Evolutionary conservation across 805 yeast genomes (phyloP).

Genomic region (Brettanomyces bruxellensis): DNA sequence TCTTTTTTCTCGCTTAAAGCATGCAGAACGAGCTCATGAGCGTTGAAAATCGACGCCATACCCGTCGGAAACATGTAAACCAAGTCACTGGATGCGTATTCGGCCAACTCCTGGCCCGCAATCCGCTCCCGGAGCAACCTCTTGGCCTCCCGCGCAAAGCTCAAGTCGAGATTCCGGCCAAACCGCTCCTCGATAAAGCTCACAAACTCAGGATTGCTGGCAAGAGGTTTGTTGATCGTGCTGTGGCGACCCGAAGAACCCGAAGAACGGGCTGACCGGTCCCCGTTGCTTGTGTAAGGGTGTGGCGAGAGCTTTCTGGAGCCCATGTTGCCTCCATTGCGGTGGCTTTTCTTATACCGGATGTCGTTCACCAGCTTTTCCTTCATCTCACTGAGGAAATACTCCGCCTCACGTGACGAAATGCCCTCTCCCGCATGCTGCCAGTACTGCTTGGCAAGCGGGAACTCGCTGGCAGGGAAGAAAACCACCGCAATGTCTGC

Average conservation of each 20-base stretch:
- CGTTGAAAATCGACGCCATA: conserved; percentile 83
- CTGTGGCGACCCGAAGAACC: conserved; percentile 14
- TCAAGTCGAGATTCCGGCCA: conserved; percentile 80
- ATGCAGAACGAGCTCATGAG: conserved; percentile 42
- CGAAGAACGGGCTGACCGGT: conserved; percentile 16
- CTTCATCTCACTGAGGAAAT: conserved; percentile 55
- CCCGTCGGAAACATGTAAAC: conserved; percentile 85
- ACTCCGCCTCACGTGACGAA: conserved; percentile 84
- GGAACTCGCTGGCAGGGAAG: conserved; percentile 49
- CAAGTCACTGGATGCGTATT: conserved; percentile 42
- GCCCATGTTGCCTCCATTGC: background rate
- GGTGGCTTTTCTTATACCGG: conserved; percentile 8
- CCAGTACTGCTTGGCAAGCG: conserved; percentile 83
- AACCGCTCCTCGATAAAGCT: conserved; percentile 79
- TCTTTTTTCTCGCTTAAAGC: conserved; percentile 12
- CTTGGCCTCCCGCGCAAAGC: conserved; percentile 70
- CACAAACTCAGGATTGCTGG: conserved; percentile 40
- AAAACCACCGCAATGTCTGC: conserved; percentile 74
- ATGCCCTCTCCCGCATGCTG: conserved; percentile 97
- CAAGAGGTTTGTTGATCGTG: background rate
- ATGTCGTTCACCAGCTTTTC: conserved; percentile 23
- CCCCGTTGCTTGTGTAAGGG: background rate
- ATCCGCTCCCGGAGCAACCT: conserved; percentile 65
- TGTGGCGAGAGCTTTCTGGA: background rate
- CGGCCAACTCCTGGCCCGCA: conserved; percentile 37